These are phyloP conservation scores for Lentinula novae-zelandiae DNA, from an alignment of 1,284 basidiomycete species.

Conservation along the genomic window DNA sequence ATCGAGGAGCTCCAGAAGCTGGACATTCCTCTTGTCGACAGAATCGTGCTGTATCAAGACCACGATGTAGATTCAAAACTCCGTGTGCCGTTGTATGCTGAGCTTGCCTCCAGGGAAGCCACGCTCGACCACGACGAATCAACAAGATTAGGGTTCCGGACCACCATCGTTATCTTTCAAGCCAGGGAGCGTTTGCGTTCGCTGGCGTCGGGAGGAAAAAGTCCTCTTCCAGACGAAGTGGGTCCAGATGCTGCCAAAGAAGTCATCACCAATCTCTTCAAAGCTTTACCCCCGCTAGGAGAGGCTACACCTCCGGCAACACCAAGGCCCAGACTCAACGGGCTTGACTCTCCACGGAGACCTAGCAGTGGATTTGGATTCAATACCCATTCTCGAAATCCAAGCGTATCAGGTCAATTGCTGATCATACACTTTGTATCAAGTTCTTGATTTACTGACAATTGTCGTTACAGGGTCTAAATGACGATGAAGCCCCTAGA, in stretches of 20 bases:
- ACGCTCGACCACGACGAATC: slow-evolving; percentile 45
- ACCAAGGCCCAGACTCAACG: background rate
- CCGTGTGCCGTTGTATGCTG: slow-evolving; percentile 42
- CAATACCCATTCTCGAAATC: background rate
- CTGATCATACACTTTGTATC: background rate
- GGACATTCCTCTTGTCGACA: slow-evolving; percentile 40
- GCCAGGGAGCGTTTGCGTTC: slow-evolving; percentile 37
- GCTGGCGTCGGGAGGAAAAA: slow-evolving; percentile 12
- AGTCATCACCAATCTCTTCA: background rate
- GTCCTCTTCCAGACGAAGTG: slow-evolving; percentile 26
- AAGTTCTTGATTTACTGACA: background rate
- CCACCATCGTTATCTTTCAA: slow-evolving; percentile 41
- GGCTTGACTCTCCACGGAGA: background rate
- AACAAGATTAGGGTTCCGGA: slow-evolving; percentile 43
- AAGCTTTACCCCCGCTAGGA: background rate
- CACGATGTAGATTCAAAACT: slow-evolving; percentile 42
- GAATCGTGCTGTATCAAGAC: slow-evolving; percentile 47
- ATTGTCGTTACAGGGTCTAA: background rate
- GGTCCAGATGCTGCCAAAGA: slow-evolving; percentile 16
- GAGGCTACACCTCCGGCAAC: background rate
- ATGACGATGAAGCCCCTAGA: background rate
- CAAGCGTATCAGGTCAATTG: background rate
- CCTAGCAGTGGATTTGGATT: background rate
- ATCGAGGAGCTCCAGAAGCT: slow-evolving; percentile 45
- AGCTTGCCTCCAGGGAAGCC: slow-evolving; percentile 40